Percentiles rank a stretch among this genome's conserved stretches.
Conservation (phyloP, 2,329 filamentous ascomycete species). For the Chrysosporium queenslandicum region DNA sequence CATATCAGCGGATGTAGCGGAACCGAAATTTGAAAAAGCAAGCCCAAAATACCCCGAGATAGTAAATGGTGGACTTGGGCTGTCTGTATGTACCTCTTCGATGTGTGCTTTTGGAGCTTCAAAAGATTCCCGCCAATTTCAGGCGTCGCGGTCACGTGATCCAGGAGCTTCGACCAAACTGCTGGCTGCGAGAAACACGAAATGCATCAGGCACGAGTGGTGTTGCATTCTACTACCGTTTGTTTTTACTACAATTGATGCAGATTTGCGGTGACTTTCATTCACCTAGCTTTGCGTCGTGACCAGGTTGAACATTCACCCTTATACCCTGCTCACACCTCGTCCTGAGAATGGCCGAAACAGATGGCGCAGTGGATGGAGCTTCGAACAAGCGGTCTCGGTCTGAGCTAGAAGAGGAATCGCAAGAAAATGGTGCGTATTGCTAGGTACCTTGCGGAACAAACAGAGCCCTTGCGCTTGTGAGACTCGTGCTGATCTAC, state of each 20-base stretch:
- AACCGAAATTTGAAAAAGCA: background rate
- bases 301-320: too few species aligned
- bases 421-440: slow-evolving; percentile 13
- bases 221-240: too few species aligned
- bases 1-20: slow-evolving; percentile 5
- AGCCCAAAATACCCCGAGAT: background rate
- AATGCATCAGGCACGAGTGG: too few species aligned
- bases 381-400: slow-evolving; percentile 47
- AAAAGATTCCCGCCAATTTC: background rate
- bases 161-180: background rate
- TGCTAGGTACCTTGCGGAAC: slow-evolving; percentile 20
- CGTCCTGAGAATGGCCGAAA: slow-evolving; percentile 23
- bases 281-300: too few species aligned
- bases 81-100: background rate
- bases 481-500: background rate
- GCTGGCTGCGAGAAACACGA: too few species aligned
- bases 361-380: slow-evolving; percentile 20
- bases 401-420: slow-evolving; percentile 44
- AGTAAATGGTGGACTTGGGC: background rate
- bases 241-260: too few species aligned
- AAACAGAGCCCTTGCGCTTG: background rate
- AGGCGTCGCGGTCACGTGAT: background rate
- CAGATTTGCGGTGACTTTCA: too few species aligned
- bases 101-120: background rate
- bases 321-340: background rate